phyloP scores from a whole-genome alignment of 192 early-diverging fungal genomes.

The Umbelopsis isabellina region DNA sequence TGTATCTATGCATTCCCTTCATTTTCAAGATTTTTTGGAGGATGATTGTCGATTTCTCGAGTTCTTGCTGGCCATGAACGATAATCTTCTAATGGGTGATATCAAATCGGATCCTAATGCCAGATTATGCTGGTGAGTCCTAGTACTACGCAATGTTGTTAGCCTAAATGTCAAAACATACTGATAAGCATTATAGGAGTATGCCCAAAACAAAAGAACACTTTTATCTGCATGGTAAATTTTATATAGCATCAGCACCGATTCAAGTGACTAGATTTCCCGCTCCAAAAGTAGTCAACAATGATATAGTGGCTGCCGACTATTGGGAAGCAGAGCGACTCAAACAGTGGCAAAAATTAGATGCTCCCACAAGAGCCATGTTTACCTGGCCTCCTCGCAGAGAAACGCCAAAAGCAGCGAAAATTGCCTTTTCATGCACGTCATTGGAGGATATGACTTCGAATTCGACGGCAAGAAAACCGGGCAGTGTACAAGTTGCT shows the following conservation, averaged over 20 bases:
- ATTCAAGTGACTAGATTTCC: slow-evolving; percentile 67
- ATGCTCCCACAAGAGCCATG: slow-evolving; percentile 58
- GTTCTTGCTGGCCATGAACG: slow-evolving; percentile 69
- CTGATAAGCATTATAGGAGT: slow-evolving; percentile 46
- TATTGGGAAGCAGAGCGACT: slow-evolving; percentile 72
- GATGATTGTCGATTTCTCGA: slow-evolving; percentile 63
- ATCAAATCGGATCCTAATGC: slow-evolving; percentile 67
- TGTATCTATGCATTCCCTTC: slow-evolving; percentile 58
- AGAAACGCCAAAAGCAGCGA: slow-evolving; percentile 48
- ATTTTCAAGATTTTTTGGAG: slow-evolving; percentile 69
- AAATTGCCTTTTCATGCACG: slow-evolving; percentile 60
- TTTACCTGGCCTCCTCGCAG: slow-evolving; percentile 75
- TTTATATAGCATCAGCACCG: slow-evolving; percentile 73
- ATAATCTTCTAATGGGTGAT: slow-evolving; percentile 70
- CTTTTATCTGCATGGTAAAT: slow-evolving; percentile 67
- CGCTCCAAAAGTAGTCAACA: slow-evolving; percentile 51
- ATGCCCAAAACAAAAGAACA: slow-evolving; percentile 74
- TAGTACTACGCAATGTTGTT: background rate
- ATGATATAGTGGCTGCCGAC: slow-evolving; percentile 47
- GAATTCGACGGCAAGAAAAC: slow-evolving; percentile 23
- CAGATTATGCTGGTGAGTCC: slow-evolving; percentile 63
- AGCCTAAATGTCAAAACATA: background rate
- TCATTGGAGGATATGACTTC: slow-evolving; percentile 51
- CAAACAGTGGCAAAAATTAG: slow-evolving; percentile 59
- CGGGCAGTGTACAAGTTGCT: slow-evolving; percentile 56